Evolutionary conservation across 805 yeast genomes (phyloP).

Genomic region (Lipomyces kockii): DNA sequence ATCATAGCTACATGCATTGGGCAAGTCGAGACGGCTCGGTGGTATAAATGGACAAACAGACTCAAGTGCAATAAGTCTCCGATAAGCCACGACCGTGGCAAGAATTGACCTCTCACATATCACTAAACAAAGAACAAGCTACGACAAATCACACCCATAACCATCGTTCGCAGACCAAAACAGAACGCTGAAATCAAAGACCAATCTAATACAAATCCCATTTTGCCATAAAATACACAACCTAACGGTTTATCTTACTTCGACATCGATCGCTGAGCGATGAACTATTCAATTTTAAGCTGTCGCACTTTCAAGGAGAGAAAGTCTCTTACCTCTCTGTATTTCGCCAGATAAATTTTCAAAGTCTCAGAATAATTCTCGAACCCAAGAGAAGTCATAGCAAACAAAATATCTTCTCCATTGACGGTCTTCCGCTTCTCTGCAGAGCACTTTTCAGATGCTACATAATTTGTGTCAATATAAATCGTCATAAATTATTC

Average conservation of each 20-base stretch:
- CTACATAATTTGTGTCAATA: constrained; percentile 33
- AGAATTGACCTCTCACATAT: not conserved
- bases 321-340: constrained; percentile 51
- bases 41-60: too few relatives aligned
- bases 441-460: constrained; percentile 63
- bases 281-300: constrained; percentile 8
- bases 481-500: not conserved
- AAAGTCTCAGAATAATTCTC: constrained; percentile 72
- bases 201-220: constrained; percentile 1
- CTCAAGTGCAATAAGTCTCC: not conserved
- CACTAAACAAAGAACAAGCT: not conserved
- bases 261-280: constrained; percentile 18
- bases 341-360: constrained; percentile 69
- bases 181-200: not conserved
- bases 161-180: not conserved
- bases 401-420: constrained; percentile 69
- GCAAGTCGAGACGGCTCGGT: too few relatives aligned
- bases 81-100: not conserved
- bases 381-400: constrained; percentile 68
- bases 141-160: not conserved
- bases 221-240: constrained; percentile 8
- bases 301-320: not conserved
- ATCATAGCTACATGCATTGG: too few relatives aligned
- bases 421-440: constrained; percentile 73
- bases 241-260: constrained; percentile 4